Conservation (phyloP, 305 asterid genomes). For the Fraxinus albicans region DNA sequence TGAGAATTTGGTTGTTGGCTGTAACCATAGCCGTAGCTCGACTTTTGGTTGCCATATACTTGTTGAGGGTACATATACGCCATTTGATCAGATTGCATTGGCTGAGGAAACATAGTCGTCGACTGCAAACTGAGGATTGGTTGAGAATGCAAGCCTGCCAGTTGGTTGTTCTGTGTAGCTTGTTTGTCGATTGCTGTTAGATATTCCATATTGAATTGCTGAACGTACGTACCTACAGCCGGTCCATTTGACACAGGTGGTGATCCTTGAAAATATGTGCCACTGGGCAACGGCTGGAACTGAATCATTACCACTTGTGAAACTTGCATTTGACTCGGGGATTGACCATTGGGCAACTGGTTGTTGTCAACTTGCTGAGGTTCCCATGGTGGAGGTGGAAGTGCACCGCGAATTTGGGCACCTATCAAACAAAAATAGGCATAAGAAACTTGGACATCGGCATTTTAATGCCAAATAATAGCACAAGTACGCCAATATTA, state of each 20-base stretch:
- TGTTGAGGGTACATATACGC: slow-evolving; percentile 78
- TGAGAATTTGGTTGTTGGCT: slow-evolving; percentile 65
- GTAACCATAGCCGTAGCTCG: slow-evolving; percentile 39
- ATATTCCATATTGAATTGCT: slow-evolving; percentile 38
- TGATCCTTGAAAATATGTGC: slow-evolving; percentile 39
- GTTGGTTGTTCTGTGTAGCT: slow-evolving; percentile 50
- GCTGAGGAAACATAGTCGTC: slow-evolving; percentile 73
- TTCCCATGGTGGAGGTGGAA: slow-evolving; percentile 99
- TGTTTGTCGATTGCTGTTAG: slow-evolving; percentile 36
- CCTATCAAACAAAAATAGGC: slow-evolving; percentile 37
- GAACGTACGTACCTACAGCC: slow-evolving; percentile 41
- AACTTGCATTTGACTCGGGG: slow-evolving; percentile 44
- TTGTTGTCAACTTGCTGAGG: slow-evolving; percentile 48
- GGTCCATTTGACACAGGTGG: slow-evolving; percentile 40
- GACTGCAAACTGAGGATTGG: slow-evolving; percentile 35
- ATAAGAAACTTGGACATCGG: not conserved
- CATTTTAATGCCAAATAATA: not conserved
- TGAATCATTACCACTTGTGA: slow-evolving; percentile 30
- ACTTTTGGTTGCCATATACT: slow-evolving; percentile 67
- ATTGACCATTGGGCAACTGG: slow-evolving; percentile 38
- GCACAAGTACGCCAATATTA: not conserved
- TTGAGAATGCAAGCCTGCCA: slow-evolving; percentile 43
- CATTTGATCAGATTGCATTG: slow-evolving; percentile 67
- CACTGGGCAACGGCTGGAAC: slow-evolving; percentile 44
- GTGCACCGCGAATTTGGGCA: slow-evolving; percentile 41